These are phyloP conservation scores for Globisporangium paroecandrum DNA, from an alignment of 352 stramenopile genomes.

Conservation along the genomic window DNA sequence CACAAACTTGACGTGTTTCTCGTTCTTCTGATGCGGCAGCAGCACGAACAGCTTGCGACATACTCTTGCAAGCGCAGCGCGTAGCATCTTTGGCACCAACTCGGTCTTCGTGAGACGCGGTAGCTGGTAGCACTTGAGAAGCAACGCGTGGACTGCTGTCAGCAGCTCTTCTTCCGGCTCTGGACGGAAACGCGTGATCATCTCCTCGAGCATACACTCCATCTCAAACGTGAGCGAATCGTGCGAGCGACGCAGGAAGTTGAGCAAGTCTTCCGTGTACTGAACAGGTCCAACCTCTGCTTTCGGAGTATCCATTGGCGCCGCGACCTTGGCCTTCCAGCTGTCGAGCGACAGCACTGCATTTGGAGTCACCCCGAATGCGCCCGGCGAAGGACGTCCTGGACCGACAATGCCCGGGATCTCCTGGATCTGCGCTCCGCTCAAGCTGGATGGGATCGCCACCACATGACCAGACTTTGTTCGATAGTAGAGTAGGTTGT, in stretches of 20 bases:
- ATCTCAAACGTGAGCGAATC: slow-evolving; percentile 92
- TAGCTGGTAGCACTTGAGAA: slow-evolving; percentile 93
- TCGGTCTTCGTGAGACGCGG: slow-evolving; percentile 75
- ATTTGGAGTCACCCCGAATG: slow-evolving; percentile 62
- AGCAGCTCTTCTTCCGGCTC: slow-evolving; percentile 97
- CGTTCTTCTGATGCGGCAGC: slow-evolving; percentile 79
- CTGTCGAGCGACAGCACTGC: slow-evolving; percentile 66
- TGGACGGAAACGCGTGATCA: slow-evolving; percentile 97
- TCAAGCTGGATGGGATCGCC: slow-evolving; percentile 55
- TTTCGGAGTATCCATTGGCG: slow-evolving; percentile 40
- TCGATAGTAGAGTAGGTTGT: slow-evolving; percentile 58
- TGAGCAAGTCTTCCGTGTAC: slow-evolving; percentile 93
- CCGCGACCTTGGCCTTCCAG: slow-evolving; percentile 65
- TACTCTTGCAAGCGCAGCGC: slow-evolving; percentile 89
- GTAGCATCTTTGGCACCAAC: slow-evolving; percentile 84
- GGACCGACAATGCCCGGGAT: slow-evolving; percentile 72
- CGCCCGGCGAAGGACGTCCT: slow-evolving; percentile 50
- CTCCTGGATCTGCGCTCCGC: slow-evolving; percentile 59
- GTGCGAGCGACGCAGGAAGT: slow-evolving; percentile 90
- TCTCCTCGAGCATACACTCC: slow-evolving; percentile 98
- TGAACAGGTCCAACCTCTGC: slow-evolving; percentile 79
- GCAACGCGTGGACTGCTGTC: slow-evolving; percentile 92
- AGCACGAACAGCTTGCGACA: slow-evolving; percentile 91
- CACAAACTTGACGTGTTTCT: slow-evolving; percentile 87
- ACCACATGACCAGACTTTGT: slow-evolving; percentile 82